A percentile compares a stretch with the other conserved stretches of the same genome.
Evolutionary conservation across 345 rosid genomes (phyloP).

Genomic region (Abelmoschus esculentus): DNA sequence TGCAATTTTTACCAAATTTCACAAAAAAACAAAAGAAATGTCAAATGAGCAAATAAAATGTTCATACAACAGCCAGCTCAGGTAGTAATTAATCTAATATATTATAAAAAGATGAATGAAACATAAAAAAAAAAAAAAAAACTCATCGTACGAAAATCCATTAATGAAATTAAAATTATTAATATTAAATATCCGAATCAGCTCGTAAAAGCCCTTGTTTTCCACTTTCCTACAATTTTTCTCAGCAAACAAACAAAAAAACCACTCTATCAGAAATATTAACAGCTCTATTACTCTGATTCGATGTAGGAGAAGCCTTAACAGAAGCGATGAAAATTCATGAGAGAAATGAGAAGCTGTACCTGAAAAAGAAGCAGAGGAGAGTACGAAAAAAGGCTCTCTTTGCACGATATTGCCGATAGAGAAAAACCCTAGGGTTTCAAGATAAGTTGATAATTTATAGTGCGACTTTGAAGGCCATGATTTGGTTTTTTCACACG

Average conservation of each 20-base stretch:
- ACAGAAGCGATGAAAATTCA: neutral
- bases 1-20: too few species aligned
- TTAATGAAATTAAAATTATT: too few species aligned
- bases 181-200: neutral
- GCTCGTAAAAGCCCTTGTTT: neutral
- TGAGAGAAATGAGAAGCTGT: neutral
- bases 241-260: neutral
- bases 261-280: neutral
- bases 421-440: neutral
- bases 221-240: neutral
- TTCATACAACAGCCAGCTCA: too few species aligned
- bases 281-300: neutral
- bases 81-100: too few species aligned
- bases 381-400: neutral
- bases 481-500: neutral
- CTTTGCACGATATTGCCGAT: too few species aligned
- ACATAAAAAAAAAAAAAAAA: too few species aligned
- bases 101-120: too few species aligned
- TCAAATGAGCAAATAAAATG: too few species aligned
- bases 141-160: too few species aligned
- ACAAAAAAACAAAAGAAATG: too few species aligned
- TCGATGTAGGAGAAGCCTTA: neutral
- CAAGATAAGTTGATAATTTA: neutral
- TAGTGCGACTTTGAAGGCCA: neutral
- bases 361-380: neutral